These are phyloP conservation scores for Hypoxylon crocopeplum DNA, from an alignment of 495 filamentous ascomycete species.

Conservation along the genomic window DNA sequence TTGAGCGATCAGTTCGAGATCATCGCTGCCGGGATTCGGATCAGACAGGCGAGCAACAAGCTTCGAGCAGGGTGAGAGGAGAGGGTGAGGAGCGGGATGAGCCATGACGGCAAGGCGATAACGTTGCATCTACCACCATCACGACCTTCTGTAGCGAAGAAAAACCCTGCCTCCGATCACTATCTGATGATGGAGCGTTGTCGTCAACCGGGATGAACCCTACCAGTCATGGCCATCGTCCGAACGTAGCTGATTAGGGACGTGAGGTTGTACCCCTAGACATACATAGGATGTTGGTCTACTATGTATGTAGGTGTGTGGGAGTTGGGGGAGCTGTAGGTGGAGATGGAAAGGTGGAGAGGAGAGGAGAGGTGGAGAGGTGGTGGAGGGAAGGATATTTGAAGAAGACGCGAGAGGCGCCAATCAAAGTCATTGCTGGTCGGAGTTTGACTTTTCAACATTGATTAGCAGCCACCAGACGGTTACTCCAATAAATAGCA, in stretches of 20 bases:
- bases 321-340: neutral
- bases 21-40: conserved; percentile 14
- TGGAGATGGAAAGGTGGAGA: neutral
- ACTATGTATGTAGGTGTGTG: conserved; percentile 13
- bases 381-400: neutral
- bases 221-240: too few relatives aligned
- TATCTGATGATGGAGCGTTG: conserved; percentile 27
- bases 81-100: conserved; percentile 24
- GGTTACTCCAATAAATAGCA: too few relatives aligned
- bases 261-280: too few relatives aligned
- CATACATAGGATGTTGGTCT: neutral
- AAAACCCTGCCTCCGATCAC: conserved; percentile 29
- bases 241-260: too few relatives aligned
- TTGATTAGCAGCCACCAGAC: too few relatives aligned
- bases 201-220: conserved; percentile 5
- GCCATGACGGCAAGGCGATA: conserved; percentile 27
- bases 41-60: conserved; percentile 3
- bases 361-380: neutral
- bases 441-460: too few relatives aligned
- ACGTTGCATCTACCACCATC: conserved; percentile 25
- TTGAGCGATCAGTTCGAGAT: conserved; percentile 31
- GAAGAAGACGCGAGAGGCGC: conserved; percentile 35
- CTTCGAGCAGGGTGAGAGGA: too few relatives aligned
- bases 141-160: conserved; percentile 12
- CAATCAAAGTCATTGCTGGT: conserved; percentile 31